Base-by-base conservation (phyloP, 441 rosid species). In the Syzygium malaccense region DNA sequence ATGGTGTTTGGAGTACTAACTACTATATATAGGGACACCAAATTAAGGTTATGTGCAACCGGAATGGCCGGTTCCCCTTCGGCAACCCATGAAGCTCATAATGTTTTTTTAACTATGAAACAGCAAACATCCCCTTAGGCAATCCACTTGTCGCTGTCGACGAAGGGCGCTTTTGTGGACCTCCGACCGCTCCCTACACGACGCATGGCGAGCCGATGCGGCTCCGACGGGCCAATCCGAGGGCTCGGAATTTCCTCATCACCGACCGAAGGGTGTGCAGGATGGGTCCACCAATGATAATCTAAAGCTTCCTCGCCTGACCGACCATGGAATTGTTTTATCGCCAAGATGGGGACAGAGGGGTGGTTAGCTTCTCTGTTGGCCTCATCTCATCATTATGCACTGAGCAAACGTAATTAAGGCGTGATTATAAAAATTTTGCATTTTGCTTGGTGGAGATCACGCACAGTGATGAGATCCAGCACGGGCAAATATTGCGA, bases 251-350 rank as follows among this genome's bases (percentile, higher is more conserved):
- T 23, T 66, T 58, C 60, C 55, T 68, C 54, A 91, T 86, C 90
- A 89, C 94, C 92, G 90, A 53, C 94, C 87, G 80, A 66, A n/a
- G 18, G 86, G 55, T 60, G 83, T 66, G 86, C 87, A 17, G 4
- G 4, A 68, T 45, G 90, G 93, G 91, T 25, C 93, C 94, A 87
- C 12, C 56, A 87, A 87, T 92, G 93, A 92, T 92, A 92, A 88
- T 71, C 57, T 20, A 33, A 33, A 14, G 85, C 55, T 86, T 66
- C 91, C 83, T 60, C 26, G 85, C 88, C 78, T 80, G 68, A 93
- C 94, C 95, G 95, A 93, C 97, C 94, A 88, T 88, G 58, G 88
- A 93, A 90, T 92, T 92, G 88, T 91, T 93, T 93, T 91, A 90
- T 75, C n/a, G 8, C 25, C 88, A 87, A 87, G 92, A 91, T 51